A percentile compares a stretch with the other conserved stretches of the same genome.
Conservation (phyloP, 2,329 filamentous ascomycete genomes). For the Sphaceloma murrayae region DNA sequence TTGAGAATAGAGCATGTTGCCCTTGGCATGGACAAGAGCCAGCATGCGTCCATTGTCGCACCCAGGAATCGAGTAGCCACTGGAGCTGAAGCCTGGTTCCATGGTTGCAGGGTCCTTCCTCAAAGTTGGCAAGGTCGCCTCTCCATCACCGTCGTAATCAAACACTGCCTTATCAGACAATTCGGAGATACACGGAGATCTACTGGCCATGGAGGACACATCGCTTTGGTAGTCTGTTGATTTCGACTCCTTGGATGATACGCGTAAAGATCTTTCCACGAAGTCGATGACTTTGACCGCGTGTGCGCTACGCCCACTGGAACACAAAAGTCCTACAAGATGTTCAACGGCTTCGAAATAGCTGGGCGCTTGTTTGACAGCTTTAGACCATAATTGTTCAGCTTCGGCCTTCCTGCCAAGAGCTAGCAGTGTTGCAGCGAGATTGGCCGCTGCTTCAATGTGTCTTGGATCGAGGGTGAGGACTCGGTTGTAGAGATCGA, state of each 20-base stretch:
- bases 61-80: conserved; percentile 75
- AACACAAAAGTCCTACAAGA: conserved; percentile 77
- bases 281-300: conserved; percentile 80
- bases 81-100: conserved; percentile 58
- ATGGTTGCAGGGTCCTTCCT: conserved; percentile 29
- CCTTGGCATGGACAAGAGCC: conserved; percentile 90
- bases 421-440: conserved; percentile 79
- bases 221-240: conserved; percentile 49
- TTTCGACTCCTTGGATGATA: conserved; percentile 27
- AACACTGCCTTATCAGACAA: conserved; percentile 48
- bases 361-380: conserved; percentile 72
- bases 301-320: conserved; percentile 68
- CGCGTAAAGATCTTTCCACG: conserved; percentile 63
- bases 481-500: conserved; percentile 64
- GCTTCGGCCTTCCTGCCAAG: conserved; percentile 75
- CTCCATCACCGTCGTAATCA: conserved; percentile 44
- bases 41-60: conserved; percentile 87
- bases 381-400: conserved; percentile 72
- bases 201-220: conserved; percentile 45
- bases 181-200: conserved; percentile 45
- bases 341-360: conserved; percentile 96
- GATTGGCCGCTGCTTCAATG: conserved; percentile 87
- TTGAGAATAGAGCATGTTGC: conserved; percentile 91
- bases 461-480: conserved; percentile 58
- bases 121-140: conserved; percentile 23